Evolutionary conservation across 2,329 filamentous ascomycete species (phyloP).

Genomic region (Curvularia eragrostidis): DNA sequence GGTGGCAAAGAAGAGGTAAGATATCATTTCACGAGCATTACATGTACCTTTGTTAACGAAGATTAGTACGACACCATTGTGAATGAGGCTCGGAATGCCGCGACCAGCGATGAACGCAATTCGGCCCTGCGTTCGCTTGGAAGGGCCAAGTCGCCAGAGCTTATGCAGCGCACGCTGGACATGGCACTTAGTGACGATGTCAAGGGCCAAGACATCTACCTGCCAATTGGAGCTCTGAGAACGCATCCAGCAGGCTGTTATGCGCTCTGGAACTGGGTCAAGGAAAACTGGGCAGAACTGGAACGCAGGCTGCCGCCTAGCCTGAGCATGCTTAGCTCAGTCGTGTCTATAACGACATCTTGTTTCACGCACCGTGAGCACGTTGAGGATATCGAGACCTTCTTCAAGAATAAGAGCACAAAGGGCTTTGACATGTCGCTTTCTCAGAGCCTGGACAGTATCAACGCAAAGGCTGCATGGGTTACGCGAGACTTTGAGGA

Average conservation of each 20-base stretch:
- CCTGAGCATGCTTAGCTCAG: constrained; percentile 81
- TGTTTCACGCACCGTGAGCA: constrained; percentile 81
- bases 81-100: constrained; percentile 75
- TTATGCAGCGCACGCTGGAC: constrained; percentile 81
- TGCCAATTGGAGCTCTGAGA: constrained; percentile 81
- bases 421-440: constrained; percentile 88
- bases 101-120: constrained; percentile 87
- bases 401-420: constrained; percentile 82
- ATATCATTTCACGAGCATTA: not conserved
- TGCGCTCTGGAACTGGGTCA: constrained; percentile 83
- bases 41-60: constrained; percentile 25
- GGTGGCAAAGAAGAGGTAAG: constrained; percentile 81
- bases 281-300: constrained; percentile 85
- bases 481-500: constrained; percentile 76
- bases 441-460: constrained; percentile 85
- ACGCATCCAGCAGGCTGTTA: constrained; percentile 78
- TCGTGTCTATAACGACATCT: constrained; percentile 82
- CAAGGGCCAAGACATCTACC: constrained; percentile 93
- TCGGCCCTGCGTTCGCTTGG: constrained; percentile 85
- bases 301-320: constrained; percentile 83
- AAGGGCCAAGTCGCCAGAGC: constrained; percentile 74
- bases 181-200: constrained; percentile 80
- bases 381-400: constrained; percentile 75
- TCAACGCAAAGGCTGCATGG: constrained; percentile 86
- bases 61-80: constrained; percentile 75